Evolutionary conservation across 495 filamentous ascomycete genomes (phyloP).

Genomic region (Aspergillus funiculosus): DNA sequence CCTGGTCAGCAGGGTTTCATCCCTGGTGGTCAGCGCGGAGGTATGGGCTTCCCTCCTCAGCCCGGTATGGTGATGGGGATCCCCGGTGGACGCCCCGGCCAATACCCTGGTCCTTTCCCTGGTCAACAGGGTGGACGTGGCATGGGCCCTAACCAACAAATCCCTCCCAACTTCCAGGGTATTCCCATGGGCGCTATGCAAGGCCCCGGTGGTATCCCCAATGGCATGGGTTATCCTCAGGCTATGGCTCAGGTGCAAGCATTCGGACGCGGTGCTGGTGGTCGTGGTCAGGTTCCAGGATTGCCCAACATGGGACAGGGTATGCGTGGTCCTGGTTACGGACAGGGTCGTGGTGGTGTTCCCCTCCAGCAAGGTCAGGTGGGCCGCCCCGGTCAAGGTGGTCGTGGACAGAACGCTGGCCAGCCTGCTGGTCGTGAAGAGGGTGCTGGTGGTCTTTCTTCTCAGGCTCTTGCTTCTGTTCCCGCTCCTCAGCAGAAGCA

Average conservation of each 20-base stretch:
- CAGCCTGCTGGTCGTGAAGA: constrained; percentile 35
- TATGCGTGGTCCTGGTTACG: constrained; percentile 63
- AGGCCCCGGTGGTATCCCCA: constrained; percentile 49
- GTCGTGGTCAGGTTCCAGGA: constrained; percentile 69
- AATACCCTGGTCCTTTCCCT: constrained; percentile 72
- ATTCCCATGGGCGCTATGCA: constrained; percentile 74
- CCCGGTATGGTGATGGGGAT: constrained; percentile 72
- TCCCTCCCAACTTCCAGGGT: constrained; percentile 76
- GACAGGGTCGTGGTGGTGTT: constrained; percentile 45
- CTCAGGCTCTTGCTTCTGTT: constrained; percentile 46
- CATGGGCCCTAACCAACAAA: constrained; percentile 66
- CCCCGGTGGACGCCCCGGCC: constrained; percentile 76
- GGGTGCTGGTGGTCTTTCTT: constrained; percentile 29
- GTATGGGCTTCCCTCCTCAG: constrained; percentile 80
- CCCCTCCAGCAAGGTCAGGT: constrained; percentile 44
- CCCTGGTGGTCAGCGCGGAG: constrained; percentile 63
- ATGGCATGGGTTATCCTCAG: constrained; percentile 55
- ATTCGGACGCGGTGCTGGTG: constrained; percentile 64
- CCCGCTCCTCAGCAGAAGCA: constrained; percentile 85
- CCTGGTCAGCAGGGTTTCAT: constrained; percentile 84
- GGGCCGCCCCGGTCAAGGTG: constrained; percentile 44
- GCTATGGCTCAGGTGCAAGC: constrained; percentile 50
- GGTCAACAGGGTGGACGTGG: constrained; percentile 80
- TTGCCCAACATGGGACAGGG: constrained; percentile 62
- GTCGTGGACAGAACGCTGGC: constrained; percentile 30